A percentile compares a stretch with the other conserved stretches of the same genome.
Evolutionary conservation across 2,329 filamentous ascomycete species (phyloP).

Genomic region (Aspergillus luchuensis): DNA sequence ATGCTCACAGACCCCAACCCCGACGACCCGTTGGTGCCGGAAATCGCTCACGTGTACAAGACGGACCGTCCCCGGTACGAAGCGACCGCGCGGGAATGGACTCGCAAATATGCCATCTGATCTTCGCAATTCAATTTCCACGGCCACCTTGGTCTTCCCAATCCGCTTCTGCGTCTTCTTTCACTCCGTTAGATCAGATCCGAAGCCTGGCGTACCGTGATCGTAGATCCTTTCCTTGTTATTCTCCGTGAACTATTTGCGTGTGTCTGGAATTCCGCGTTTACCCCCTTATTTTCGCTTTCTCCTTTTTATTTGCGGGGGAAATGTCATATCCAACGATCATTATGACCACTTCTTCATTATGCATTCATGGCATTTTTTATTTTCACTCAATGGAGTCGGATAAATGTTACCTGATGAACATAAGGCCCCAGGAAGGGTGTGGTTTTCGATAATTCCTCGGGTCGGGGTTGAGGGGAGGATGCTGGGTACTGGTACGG

Average conservation of each 20-base stretch:
- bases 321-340: constrained; percentile 41
- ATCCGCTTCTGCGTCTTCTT: constrained; percentile 29
- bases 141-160: constrained; percentile 31
- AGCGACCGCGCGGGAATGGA: constrained; percentile 96
- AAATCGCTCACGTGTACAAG: constrained; percentile 99
- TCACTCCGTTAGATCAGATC: constrained; percentile 38
- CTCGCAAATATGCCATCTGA: constrained; percentile 97
- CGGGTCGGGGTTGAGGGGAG: constrained; percentile 18
- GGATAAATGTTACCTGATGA: constrained; percentile 25
- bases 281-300: constrained; percentile 22
- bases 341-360: constrained; percentile 40
- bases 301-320: constrained; percentile 27
- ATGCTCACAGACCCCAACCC: constrained; percentile 99
- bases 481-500: constrained; percentile 14
- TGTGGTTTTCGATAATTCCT: constrained; percentile 12
- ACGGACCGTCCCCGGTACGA: constrained; percentile 95
- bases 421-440: constrained; percentile 20
- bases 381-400: constrained; percentile 27
- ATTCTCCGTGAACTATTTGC: constrained; percentile 27
- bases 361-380: constrained; percentile 44
- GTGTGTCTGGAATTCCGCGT: constrained; percentile 23
- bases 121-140: constrained; percentile 28
- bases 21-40: constrained; percentile 95
- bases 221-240: constrained; percentile 39
- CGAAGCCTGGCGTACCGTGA: constrained; percentile 44